Percentiles rank a stretch among this genome's conserved stretches.
These are phyloP conservation scores for Sporothrix protearum DNA, from an alignment of 2,329 filamentous ascomycete genomes.

Conservation along the genomic window DNA sequence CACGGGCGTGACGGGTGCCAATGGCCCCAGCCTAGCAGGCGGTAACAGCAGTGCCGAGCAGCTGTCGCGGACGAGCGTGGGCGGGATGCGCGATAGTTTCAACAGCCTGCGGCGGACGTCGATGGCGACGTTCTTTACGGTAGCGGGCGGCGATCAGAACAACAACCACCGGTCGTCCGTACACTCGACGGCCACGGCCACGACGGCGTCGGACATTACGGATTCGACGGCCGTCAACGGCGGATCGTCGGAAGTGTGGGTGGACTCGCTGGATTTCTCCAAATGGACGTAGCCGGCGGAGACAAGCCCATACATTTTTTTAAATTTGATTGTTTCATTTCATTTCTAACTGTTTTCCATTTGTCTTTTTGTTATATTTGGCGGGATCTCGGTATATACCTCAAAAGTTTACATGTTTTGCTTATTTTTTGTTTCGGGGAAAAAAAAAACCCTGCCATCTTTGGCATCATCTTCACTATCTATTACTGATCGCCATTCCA, in stretches of 20 bases:
- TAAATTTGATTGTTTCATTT: not conserved
- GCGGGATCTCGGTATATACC: slow-evolving; percentile 35
- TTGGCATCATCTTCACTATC: not conserved
- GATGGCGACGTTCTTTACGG: slow-evolving; percentile 62
- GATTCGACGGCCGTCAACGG: slow-evolving; percentile 42
- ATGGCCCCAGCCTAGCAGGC: slow-evolving; percentile 1
- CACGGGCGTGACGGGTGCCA: not conserved
- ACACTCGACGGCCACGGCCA: slow-evolving; percentile 50
- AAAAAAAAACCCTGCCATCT: not conserved
- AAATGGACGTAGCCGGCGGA: slow-evolving; percentile 40
- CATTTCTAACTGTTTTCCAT: too few species aligned
- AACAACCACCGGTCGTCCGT: slow-evolving; percentile 57
- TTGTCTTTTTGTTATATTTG: not conserved
- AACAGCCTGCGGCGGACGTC: slow-evolving; percentile 60
- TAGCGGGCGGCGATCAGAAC: slow-evolving; percentile 48
- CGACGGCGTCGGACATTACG: slow-evolving; percentile 41
- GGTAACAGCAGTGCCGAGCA: slow-evolving; percentile 17
- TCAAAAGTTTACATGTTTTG: slow-evolving; percentile 36
- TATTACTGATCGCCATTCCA: not conserved
- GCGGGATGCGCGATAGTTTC: slow-evolving; percentile 58
- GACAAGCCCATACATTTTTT: not conserved
- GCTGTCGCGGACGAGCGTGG: slow-evolving; percentile 31
- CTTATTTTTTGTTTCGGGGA: not conserved
- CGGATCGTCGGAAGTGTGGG: slow-evolving; percentile 37
- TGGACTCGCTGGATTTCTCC: slow-evolving; percentile 50